These are phyloP conservation scores for Babesia bigemina DNA, from an alignment of 169 alveolate genomes.

Conservation along the genomic window DNA sequence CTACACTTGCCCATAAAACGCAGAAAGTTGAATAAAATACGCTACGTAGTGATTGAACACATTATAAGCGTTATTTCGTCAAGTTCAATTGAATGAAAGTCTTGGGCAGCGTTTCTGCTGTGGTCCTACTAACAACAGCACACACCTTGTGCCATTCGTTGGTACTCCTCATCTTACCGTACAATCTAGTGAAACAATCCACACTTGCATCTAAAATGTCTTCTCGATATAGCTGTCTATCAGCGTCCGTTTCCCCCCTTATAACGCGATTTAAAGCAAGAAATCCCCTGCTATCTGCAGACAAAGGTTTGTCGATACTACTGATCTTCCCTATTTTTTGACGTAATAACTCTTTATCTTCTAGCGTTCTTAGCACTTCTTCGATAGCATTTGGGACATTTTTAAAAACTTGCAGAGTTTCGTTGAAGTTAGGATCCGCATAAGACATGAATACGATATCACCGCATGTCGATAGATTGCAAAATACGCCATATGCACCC, in stretches of 20 bases:
- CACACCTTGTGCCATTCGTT: conserved; percentile 63
- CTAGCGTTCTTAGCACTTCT: conserved; percentile 33
- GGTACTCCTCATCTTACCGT: conserved; percentile 3
- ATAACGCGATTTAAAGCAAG: conserved; percentile 46
- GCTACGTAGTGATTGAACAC: background rate
- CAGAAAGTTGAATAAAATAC: background rate
- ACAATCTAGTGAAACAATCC: conserved; percentile 47
- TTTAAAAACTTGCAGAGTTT: conserved; percentile 46
- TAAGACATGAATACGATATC: conserved; percentile 58
- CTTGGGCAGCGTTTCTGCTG: conserved; percentile 45
- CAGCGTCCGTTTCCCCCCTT: conserved; percentile 60
- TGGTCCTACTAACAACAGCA: conserved; percentile 51
- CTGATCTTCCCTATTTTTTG: conserved; percentile 66
- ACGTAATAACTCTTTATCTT: conserved; percentile 42
- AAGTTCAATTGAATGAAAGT: conserved; percentile 10
- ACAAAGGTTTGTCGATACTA: conserved; percentile 53
- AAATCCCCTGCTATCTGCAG: conserved; percentile 46
- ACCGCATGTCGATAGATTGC: conserved; percentile 53
- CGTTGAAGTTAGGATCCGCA: conserved; percentile 69
- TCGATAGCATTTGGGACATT: conserved; percentile 33
- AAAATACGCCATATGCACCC: conserved; percentile 80
- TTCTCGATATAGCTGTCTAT: conserved; percentile 42
- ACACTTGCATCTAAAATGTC: conserved; percentile 49
- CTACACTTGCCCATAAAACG: background rate
- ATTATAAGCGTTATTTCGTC: background rate